Evolutionary conservation across 1,139 yeast species (phyloP).

Genomic region (Saccharomyces pastorianus): DNA sequence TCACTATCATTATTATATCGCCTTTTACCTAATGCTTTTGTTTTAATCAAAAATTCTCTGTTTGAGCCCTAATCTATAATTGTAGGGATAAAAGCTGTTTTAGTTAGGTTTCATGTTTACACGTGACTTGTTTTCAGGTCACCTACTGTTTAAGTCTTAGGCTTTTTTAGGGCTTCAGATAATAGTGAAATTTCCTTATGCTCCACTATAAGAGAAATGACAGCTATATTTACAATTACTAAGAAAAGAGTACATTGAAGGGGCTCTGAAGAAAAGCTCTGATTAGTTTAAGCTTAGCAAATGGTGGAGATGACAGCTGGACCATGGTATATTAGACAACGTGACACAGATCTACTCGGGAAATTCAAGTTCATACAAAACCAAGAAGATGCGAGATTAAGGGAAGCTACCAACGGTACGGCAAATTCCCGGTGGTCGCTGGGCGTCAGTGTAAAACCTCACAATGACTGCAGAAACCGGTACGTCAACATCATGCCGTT

Average conservation of each 20-base stretch:
- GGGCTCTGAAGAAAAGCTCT: neutral
- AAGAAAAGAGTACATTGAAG: neutral
- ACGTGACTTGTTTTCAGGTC: too few species aligned
- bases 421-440: conserved; percentile 28
- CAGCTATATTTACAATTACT: neutral
- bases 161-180: too few species aligned
- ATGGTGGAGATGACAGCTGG: conserved; percentile 1
- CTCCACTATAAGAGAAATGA: neutral
- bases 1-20: too few species aligned
- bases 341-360: conserved; percentile 17
- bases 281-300: neutral
- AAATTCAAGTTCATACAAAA: conserved; percentile 29
- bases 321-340: conserved; percentile 28
- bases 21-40: too few species aligned
- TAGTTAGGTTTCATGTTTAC: too few species aligned
- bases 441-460: conserved; percentile 25
- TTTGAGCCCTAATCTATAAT: too few species aligned
- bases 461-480: conserved; percentile 38
- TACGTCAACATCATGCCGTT: conserved; percentile 53
- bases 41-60: too few species aligned
- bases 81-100: too few species aligned
- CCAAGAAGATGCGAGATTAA: conserved; percentile 32
- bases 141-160: too few species aligned
- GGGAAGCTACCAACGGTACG: conserved; percentile 31
- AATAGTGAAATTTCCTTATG: too few species aligned